These are phyloP conservation scores for Hypoxylon rubiginosum DNA, from an alignment of 2,329 filamentous ascomycete species.

Conservation along the genomic window DNA sequence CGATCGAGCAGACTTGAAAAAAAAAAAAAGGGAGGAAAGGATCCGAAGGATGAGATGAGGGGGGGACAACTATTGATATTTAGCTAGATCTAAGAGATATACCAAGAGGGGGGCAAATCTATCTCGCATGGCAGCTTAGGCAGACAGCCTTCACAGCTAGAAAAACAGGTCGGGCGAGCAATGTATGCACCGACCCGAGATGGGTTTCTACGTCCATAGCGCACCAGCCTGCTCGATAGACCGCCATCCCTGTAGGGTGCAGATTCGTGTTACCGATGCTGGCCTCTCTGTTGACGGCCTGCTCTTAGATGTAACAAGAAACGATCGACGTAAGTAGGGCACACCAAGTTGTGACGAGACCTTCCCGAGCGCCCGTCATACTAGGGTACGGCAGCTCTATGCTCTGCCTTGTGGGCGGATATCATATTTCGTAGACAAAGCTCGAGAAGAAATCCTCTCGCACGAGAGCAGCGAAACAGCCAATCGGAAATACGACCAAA, in stretches of 20 bases:
- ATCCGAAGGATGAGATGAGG: slow-evolving; percentile 1
- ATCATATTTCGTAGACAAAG: slow-evolving; percentile 13
- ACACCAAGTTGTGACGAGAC: slow-evolving; percentile 18
- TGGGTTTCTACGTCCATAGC: slow-evolving; percentile 7
- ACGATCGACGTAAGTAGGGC: slow-evolving; percentile 23
- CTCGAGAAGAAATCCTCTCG: slow-evolving; percentile 12
- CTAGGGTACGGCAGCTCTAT: slow-evolving; percentile 19
- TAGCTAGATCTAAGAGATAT: slow-evolving; percentile 22
- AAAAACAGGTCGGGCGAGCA: slow-evolving; percentile 25
- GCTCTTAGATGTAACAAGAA: slow-evolving; percentile 15
- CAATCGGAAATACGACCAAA: slow-evolving; percentile 12
- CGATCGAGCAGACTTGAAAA: slow-evolving; percentile 13
- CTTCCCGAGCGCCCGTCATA: slow-evolving; percentile 1
- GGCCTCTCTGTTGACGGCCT: slow-evolving; percentile 19
- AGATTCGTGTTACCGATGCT: slow-evolving; percentile 23
- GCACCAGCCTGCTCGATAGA: slow-evolving; percentile 21
- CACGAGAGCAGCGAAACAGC: slow-evolving; percentile 5
- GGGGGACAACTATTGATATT: slow-evolving; percentile 1
- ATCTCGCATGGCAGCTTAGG: slow-evolving; percentile 22
- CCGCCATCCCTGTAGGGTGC: slow-evolving; percentile 3
- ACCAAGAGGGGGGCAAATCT: not conserved
- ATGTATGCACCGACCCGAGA: slow-evolving; percentile 35
- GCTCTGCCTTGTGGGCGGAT: not conserved
- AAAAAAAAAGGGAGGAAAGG: not conserved
- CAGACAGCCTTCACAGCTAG: slow-evolving; percentile 11